Percentiles rank a stretch among this genome's conserved stretches.
Evolutionary conservation across 2,329 filamentous ascomycete genomes (phyloP).

Genomic region (Blastomyces emzantsi): DNA sequence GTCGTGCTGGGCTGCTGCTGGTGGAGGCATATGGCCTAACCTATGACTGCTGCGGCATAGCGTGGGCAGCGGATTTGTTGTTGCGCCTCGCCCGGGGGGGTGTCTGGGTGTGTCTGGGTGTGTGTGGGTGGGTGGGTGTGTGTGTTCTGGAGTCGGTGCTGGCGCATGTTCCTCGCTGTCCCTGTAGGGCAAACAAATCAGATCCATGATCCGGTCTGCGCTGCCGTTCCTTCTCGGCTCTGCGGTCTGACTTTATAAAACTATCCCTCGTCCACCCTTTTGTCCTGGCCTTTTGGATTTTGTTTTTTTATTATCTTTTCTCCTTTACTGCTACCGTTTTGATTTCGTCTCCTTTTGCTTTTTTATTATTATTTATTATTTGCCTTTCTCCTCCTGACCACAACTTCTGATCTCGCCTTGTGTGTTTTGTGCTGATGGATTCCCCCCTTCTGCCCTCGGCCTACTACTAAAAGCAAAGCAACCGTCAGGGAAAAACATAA

Average conservation of each 20-base stretch:
- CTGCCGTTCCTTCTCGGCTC: background rate
- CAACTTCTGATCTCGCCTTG: background rate
- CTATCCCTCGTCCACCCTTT: background rate
- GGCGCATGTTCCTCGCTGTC: background rate
- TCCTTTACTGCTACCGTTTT: too few species aligned
- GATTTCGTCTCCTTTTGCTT: background rate
- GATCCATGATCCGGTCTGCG: background rate
- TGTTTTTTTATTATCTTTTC: background rate
- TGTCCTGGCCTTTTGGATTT: background rate
- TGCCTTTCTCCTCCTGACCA: background rate
- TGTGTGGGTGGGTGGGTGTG: too few species aligned
- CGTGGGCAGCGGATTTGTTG: background rate
- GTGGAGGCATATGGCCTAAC: background rate
- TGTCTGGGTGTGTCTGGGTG: too few species aligned
- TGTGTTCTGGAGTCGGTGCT: too few species aligned
- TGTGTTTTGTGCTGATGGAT: background rate
- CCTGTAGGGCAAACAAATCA: slow-evolving; percentile 6
- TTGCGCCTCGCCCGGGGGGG: background rate
- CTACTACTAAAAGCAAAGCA: background rate
- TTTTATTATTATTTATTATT: background rate
- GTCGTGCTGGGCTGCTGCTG: background rate
- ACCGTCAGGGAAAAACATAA: background rate
- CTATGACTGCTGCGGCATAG: background rate
- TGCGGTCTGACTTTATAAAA: background rate
- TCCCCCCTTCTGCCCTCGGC: background rate